Evolutionary conservation across 345 rosid genomes (phyloP), one percentile per base, ranked within the genome.

Genomic region (Gossypium turneri): DNA sequence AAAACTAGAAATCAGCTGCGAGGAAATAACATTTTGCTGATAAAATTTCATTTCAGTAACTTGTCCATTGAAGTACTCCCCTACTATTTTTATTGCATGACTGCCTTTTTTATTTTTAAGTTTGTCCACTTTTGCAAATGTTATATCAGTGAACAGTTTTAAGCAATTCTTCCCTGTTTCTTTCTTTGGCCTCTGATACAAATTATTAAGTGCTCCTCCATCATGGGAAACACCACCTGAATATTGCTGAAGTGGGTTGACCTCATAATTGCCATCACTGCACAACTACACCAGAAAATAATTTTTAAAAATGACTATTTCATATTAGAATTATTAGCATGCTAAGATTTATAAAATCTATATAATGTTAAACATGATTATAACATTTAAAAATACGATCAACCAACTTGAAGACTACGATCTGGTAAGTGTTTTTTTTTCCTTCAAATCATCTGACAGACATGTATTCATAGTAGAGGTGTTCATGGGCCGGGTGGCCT

Each of bases 11-110:
- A 25, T 68, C 53, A 45, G 29, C 52, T 24, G 10, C 53, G 61
- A 73, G 69, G 67, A 58, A 59, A 59, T 58, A 9, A 60, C 69
- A 27, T 34, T 45, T 73, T 60, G 53, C 76, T 73, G 24, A 12
- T 34, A 17, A 29, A 34, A 53, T 4, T 50, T 9, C 15, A 27
- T 69, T 59, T 60, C 67, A 47, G 67, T 60, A 25, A 59, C 45
- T 24, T 73, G 4, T 47, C 27, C 53, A 20, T 57, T 20, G 1
- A 41, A 12, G 8, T 55, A 70, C 8, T 12, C 8, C 57, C 20
- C 55, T 22, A 19, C 10, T 12, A 45, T 41, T 19, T 44, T 70
- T 50, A 25, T 9, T 17, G 58, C 29, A 16, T 52, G 59, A 27
- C 6, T 9, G 27, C 2, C 3, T 1, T 11, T 7, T 2, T n/a